phyloP scores from a whole-genome alignment of 257 asterid species.

The Solanum sejunctum region DNA sequence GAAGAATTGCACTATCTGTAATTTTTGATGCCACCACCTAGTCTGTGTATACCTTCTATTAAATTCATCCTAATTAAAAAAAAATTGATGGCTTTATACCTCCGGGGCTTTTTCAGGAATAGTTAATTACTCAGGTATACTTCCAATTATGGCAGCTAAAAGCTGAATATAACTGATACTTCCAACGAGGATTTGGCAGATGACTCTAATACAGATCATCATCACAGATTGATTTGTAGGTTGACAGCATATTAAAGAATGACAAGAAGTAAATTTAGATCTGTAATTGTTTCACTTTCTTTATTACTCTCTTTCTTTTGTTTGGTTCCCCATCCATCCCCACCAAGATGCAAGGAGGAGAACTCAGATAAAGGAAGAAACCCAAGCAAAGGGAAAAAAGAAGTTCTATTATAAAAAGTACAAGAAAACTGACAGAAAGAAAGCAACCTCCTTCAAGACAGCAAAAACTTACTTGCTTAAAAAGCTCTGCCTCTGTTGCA shows the following conservation, averaged over 20 bases:
- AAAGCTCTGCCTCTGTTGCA: constrained; percentile 54
- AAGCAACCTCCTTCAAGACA: neutral
- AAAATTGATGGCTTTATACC: neutral
- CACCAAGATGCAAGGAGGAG: neutral
- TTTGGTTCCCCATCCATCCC: neutral
- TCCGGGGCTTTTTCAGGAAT: neutral
- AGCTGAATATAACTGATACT: neutral
- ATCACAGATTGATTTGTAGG: neutral
- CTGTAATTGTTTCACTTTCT: neutral
- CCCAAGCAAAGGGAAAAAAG: neutral
- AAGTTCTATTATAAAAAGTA: neutral
- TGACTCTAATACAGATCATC: neutral
- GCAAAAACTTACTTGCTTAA: constrained; percentile 54
- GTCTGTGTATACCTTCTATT: neutral
- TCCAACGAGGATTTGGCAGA: neutral
- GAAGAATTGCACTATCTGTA: neutral
- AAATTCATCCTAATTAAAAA: neutral
- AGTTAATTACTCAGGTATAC: neutral
- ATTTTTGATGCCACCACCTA: neutral
- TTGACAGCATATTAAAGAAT: neutral
- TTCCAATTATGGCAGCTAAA: neutral
- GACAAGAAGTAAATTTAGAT: neutral
- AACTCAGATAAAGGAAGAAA: neutral
- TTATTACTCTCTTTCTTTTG: neutral
- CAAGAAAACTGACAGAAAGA: neutral